Evolutionary conservation across 768 basidiomycete genomes (phyloP), one percentile per base, ranked within the genome.

Genomic region (Phaeolepiota aurea): DNA sequence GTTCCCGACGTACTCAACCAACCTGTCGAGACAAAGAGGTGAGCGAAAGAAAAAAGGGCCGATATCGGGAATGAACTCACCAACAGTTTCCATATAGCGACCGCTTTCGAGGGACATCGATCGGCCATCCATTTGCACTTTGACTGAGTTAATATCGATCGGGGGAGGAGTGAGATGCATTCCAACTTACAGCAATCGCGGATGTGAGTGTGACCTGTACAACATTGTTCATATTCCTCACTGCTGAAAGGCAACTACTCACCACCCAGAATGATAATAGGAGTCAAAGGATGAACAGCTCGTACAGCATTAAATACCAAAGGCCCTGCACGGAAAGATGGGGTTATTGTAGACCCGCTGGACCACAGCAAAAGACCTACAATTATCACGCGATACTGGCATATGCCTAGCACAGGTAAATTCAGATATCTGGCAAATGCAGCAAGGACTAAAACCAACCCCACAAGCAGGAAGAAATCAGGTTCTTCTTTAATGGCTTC

Each of bases 61-160:
- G n/a, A 15, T 18, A 25, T 12, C 32, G 31, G 33, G 2, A 46
- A 33, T 12, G 10, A 38, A 52, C 73, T 10, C 37, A 83, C 87
- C 89, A 40, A 93, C 66, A 7, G 91, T 96, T 62, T 96, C 92
- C 82, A 94, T 86, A 55, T 93, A 94, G 16, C 88, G 68, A 13
- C 92, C 86, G 47, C 87, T 83, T 52, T 89, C 86, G 45, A 92
- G 55, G 1, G 82, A 68, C 67, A 91, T 87, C 0, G 82, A 80
- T n/a, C 81, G 71, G 3, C 71, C 73, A 57, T 91, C 89, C 15
- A 78, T 63, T 56, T 80, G 79, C 16, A 72, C 76, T 78, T 37
- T 15, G 36, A n/a, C 40, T 19, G 19, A 32, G 39, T 14, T 19
- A 7, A 31, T 39, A 16, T 38, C 28, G 35, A 16, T 20, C 21